Conservation (phyloP, 345 rosid genomes). For the Salix brachista region DNA sequence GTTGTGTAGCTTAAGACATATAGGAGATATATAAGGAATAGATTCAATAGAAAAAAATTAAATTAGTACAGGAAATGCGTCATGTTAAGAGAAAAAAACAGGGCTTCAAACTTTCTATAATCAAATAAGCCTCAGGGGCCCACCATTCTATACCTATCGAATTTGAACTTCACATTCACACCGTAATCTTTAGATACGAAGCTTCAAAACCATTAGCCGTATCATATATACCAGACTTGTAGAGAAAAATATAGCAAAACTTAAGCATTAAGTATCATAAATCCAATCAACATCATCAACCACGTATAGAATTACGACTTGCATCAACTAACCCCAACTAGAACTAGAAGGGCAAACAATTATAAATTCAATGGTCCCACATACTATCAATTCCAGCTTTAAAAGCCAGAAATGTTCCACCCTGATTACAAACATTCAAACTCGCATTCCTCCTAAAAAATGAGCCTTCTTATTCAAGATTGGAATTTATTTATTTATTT, state of each 20-base stretch:
- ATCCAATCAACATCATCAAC: conserved; percentile 1
- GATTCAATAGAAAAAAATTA: background rate
- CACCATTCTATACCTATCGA: background rate
- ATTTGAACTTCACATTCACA: background rate
- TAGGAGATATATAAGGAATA: background rate
- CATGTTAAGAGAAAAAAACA: background rate
- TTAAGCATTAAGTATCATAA: background rate
- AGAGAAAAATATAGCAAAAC: background rate
- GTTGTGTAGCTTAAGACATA: conserved; percentile 14
- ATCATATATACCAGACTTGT: background rate
- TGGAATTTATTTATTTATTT: background rate
- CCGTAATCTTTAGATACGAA: background rate
- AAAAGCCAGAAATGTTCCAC: background rate
- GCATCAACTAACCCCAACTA: background rate
- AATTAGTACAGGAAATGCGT: background rate
- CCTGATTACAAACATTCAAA: background rate
- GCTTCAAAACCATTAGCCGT: background rate
- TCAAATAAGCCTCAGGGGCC: background rate
- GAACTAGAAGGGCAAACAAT: background rate
- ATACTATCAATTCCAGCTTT: background rate
- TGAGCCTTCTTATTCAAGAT: background rate
- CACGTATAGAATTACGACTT: no score
- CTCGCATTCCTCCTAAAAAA: background rate
- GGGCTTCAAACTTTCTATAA: background rate
- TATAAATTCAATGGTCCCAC: conserved; percentile 11